Conservation (phyloP, 495 filamentous ascomycete genomes). For the Paragyromitra xinjiangensis region DNA sequence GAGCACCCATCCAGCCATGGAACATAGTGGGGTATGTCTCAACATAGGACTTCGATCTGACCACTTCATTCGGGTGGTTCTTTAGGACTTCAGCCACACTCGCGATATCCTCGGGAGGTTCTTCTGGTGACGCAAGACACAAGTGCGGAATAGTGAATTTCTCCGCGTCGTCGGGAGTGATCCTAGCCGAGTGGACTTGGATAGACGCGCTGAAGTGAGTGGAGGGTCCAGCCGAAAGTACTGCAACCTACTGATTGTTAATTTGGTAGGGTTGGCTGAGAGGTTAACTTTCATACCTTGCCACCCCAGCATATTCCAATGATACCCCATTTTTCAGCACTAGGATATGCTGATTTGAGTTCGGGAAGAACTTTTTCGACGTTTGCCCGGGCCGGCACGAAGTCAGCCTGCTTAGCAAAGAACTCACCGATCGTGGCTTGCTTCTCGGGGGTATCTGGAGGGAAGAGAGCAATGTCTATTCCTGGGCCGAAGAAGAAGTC, state of each 20-base stretch:
- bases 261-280: background rate
- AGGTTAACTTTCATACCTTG: conserved; percentile 66
- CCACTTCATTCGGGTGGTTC: conserved; percentile 29
- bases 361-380: conserved; percentile 70
- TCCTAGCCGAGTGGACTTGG: conserved; percentile 85
- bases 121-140: conserved; percentile 65
- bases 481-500: conserved; percentile 73
- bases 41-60: conserved; percentile 60
- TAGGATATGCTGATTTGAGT: conserved; percentile 65
- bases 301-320: conserved; percentile 98
- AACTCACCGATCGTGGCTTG: conserved; percentile 76
- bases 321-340: conserved; percentile 80
- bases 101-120: conserved; percentile 61
- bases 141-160: conserved; percentile 65
- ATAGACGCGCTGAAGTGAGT: conserved; percentile 74
- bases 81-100: conserved; percentile 61
- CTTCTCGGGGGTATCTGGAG: conserved; percentile 83
- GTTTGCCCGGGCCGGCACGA: conserved; percentile 69
- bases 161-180: conserved; percentile 72
- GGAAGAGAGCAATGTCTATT: conserved; percentile 68
- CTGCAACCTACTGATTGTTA: conserved; percentile 62
- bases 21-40: conserved; percentile 66
- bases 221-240: conserved; percentile 68
- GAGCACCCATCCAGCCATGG: conserved; percentile 72
- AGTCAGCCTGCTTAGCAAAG: conserved; percentile 75